phyloP scores from a whole-genome alignment of 202 grass and related monocot genomes.

The Zoysia matrella region DNA sequence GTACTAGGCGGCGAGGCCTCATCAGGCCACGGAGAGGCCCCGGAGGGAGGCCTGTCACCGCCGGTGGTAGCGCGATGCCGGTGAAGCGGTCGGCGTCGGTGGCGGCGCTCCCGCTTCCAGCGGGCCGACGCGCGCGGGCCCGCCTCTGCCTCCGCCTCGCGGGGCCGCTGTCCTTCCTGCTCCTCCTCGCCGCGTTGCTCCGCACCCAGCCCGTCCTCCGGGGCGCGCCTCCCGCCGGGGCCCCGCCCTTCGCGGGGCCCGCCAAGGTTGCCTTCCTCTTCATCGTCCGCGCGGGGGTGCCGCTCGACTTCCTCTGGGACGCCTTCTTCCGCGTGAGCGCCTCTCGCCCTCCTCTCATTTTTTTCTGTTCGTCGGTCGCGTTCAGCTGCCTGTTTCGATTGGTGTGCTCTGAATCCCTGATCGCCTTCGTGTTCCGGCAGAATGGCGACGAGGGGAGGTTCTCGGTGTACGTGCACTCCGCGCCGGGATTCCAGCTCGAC shows the following conservation, averaged over 20 bases:
- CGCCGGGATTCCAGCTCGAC: conserved; percentile 83
- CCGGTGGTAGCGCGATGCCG: conserved; percentile 25
- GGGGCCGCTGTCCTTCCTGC: conserved; percentile 52
- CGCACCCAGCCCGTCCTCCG: conserved; percentile 32
- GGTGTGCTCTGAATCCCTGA: conserved; percentile 8
- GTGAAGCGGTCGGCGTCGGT: conserved; percentile 47
- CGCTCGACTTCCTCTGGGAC: conserved; percentile 97
- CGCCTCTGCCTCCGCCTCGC: conserved; percentile 63
- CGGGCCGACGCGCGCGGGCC: conserved; percentile 36
- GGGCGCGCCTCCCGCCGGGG: not conserved
- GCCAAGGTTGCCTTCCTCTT: conserved; percentile 94
- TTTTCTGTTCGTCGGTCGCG: not conserved
- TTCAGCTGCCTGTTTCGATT: conserved; percentile 4
- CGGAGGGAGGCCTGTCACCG: no score
- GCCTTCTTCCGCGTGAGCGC: conserved; percentile 84
- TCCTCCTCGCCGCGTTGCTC: conserved; percentile 47
- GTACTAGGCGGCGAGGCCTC: no score
- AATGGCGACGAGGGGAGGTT: conserved; percentile 72
- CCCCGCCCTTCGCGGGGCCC: conserved; percentile 32
- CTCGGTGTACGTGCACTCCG: conserved; percentile 92
- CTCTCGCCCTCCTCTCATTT: not conserved
- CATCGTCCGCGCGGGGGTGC: conserved; percentile 75
- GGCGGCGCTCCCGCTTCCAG: conserved; percentile 31
- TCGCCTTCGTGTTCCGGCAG: conserved; percentile 43
- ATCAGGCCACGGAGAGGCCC: no score